These are phyloP conservation scores for maize (Zea mays) DNA, from an alignment of 176 grass and related monocot species.

Conservation along the genomic window DNA sequence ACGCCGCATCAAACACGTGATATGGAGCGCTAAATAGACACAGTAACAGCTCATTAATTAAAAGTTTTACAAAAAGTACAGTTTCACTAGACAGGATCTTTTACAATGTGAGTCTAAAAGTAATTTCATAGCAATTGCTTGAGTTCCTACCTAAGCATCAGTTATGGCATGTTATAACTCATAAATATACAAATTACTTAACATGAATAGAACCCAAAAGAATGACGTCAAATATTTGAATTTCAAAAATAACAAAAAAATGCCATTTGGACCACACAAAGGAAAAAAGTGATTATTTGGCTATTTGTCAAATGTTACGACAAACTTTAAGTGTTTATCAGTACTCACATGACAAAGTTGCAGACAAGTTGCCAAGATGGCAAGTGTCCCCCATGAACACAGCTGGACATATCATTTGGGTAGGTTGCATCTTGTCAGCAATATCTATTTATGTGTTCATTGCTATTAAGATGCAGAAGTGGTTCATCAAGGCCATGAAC, in stretches of 20 bases:
- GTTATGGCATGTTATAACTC: not conserved
- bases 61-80: not conserved
- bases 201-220: not conserved
- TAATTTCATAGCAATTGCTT: not conserved
- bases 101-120: not conserved
- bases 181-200: not conserved
- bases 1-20: conserved; percentile 60
- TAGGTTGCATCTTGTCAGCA: no score
- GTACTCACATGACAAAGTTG: no score
- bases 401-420: no score
- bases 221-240: not conserved
- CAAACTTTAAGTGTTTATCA: not conserved
- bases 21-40: conserved; percentile 67
- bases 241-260: not conserved
- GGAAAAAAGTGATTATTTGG: not conserved
- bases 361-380: no score
- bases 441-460: no score
- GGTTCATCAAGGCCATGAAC: no score
- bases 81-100: not conserved
- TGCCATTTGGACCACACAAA: not conserved
- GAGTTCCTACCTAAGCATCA: not conserved
- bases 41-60: conserved; percentile 33
- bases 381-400: no score
- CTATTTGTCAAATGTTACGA: not conserved
- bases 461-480: no score